phyloP scores from a whole-genome alignment of 164 flowering plant species.

The Aristolochia fimbriata region DNA sequence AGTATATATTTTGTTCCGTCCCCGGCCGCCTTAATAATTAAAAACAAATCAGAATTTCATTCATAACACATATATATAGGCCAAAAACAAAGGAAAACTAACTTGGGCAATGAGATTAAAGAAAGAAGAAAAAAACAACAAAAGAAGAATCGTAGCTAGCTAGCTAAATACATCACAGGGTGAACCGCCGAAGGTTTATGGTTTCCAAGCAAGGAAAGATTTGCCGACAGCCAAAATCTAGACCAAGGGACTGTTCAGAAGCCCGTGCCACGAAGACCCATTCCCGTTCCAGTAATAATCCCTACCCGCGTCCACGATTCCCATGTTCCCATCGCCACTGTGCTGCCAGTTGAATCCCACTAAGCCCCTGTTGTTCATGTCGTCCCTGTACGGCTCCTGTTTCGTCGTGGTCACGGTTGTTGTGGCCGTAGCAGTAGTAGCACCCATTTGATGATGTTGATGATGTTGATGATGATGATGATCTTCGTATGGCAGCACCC shows the following conservation, averaged over 20 bases:
- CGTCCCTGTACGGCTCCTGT: slow-evolving; percentile 33
- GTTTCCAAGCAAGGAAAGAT: slow-evolving; percentile 3
- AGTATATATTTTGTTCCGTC: slow-evolving; percentile 2
- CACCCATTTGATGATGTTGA: slow-evolving; percentile 27
- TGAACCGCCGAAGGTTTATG: not conserved
- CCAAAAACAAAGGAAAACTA: not conserved
- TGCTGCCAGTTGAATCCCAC: slow-evolving; percentile 70
- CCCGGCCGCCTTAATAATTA: no score
- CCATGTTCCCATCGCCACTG: slow-evolving; percentile 30
- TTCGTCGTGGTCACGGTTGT: slow-evolving; percentile 25
- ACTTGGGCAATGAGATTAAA: not conserved
- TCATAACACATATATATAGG: not conserved
- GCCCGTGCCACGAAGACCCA: slow-evolving; percentile 64
- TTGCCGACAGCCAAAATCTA: slow-evolving; percentile 19
- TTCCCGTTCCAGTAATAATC: slow-evolving; percentile 56
- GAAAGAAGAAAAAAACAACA: not conserved
- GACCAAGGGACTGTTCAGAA: slow-evolving; percentile 67
- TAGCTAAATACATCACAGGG: not conserved
- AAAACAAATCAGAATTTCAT: not conserved
- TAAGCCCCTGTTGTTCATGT: slow-evolving; percentile 25
- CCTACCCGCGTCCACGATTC: slow-evolving; percentile 36
- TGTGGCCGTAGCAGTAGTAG: slow-evolving; percentile 17
- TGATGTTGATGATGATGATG: slow-evolving; percentile 28
- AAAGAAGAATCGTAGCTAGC: not conserved
- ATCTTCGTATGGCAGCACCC: slow-evolving; percentile 22